Conservation (phyloP, 140 eudicot genomes). For the Flaveria floridana region DNA sequence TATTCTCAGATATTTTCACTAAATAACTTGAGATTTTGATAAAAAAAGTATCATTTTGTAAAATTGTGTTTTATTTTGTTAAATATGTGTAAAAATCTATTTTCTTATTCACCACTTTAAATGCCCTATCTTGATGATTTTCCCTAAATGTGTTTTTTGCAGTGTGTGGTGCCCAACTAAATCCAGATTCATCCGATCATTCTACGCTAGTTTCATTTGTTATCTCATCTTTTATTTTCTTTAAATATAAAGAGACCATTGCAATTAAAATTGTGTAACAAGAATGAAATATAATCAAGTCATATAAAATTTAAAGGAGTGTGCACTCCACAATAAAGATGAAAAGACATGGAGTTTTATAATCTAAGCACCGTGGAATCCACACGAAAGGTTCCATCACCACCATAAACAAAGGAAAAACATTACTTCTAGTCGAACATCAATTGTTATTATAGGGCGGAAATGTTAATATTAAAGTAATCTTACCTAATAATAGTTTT, state of each 20-base stretch:
- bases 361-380: background rate
- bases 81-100: background rate
- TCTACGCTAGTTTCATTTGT: background rate
- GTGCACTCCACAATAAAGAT: conserved; percentile 27
- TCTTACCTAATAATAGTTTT: background rate
- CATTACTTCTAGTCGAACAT: background rate
- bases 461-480: background rate
- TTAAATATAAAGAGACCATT: background rate
- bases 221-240: background rate
- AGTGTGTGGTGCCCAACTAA: background rate
- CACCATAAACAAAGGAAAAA: background rate
- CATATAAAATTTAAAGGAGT: background rate
- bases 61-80: background rate
- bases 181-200: background rate
- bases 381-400: background rate
- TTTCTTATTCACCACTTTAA: background rate
- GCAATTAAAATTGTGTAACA: background rate
- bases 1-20: too few species aligned
- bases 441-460: background rate
- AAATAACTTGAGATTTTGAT: too few species aligned
- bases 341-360: background rate
- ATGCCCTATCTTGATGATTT: background rate
- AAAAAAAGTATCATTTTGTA: too few species aligned
- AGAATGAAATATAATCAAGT: too few species aligned
- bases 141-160: background rate